Conservation (phyloP, 1,284 basidiomycete species). For the Takashimella koratensis region DNA sequence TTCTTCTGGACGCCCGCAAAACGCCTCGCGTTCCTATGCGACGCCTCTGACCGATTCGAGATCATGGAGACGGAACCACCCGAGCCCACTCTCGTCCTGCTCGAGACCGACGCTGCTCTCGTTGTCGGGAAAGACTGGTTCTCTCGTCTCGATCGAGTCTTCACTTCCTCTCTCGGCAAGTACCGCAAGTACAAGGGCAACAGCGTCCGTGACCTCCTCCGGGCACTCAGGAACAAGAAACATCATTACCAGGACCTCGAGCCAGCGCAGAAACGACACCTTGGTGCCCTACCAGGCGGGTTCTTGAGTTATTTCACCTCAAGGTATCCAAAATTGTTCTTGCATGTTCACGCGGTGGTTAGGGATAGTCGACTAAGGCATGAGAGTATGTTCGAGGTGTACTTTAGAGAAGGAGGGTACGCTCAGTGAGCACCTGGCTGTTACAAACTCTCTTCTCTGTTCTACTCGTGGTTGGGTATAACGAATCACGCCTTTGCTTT, state of each 20-base stretch:
- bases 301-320: constrained; percentile 89
- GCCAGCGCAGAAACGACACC: constrained; percentile 76
- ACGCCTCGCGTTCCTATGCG: constrained; percentile 87
- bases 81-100: constrained; percentile 66
- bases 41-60: constrained; percentile 95
- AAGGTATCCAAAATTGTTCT: constrained; percentile 84
- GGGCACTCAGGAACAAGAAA: constrained; percentile 97
- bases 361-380: constrained; percentile 59
- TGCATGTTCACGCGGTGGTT: constrained; percentile 85
- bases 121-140: constrained; percentile 88
- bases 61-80: constrained; percentile 92
- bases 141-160: constrained; percentile 74
- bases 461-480: no score
- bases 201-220: constrained; percentile 84
- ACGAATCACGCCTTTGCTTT: no score
- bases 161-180: constrained; percentile 92
- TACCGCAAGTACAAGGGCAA: constrained; percentile 92
- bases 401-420: constrained; percentile 58
- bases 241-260: constrained; percentile 91
- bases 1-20: constrained; percentile 93
- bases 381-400: constrained; percentile 81
- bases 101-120: constrained; percentile 65
- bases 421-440: neutral
- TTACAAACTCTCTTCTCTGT: no score
- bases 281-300: constrained; percentile 86